Percentiles rank a stretch among this genome's conserved stretches.
Conservation (phyloP, 805 yeast genomes). For the Kluyveromyces dobzhanskii region DNA sequence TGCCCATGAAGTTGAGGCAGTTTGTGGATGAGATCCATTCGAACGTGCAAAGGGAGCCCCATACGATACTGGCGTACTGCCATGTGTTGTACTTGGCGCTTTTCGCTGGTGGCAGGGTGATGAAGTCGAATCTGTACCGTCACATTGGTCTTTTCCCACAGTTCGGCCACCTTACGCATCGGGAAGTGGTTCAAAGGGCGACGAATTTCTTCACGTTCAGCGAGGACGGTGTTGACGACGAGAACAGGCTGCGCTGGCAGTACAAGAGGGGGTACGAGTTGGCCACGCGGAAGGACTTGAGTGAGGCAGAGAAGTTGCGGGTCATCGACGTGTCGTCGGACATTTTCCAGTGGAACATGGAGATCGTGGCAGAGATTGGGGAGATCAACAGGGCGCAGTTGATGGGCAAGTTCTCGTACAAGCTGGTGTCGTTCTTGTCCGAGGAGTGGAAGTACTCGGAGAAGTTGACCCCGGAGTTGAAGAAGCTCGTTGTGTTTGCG, state of each 20-base stretch:
- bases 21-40: constrained; percentile 53
- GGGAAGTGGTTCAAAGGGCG: constrained; percentile 52
- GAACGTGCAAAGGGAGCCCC: constrained; percentile 54
- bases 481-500: constrained; percentile 8
- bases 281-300: constrained; percentile 59
- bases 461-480: constrained; percentile 11
- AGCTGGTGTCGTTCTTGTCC: constrained; percentile 31
- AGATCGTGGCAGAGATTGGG: constrained; percentile 60
- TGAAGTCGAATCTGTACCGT: constrained; percentile 56
- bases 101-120: constrained; percentile 77
- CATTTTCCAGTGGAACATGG: constrained; percentile 55
- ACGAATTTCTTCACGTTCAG: constrained; percentile 48
- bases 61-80: constrained; percentile 66
- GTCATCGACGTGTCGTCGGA: constrained; percentile 59
- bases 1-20: constrained; percentile 51
- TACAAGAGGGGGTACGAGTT: constrained; percentile 75
- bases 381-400: constrained; percentile 51
- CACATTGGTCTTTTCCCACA: constrained; percentile 72
- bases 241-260: constrained; percentile 49
- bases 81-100: constrained; percentile 80
- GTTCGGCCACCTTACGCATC: constrained; percentile 54
- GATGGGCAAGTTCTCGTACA: constrained; percentile 46
- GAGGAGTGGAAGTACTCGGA: constrained; percentile 28
- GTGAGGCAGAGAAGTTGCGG: constrained; percentile 63
- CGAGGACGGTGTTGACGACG: constrained; percentile 61